These are phyloP conservation scores for Letharia columbiana DNA, from an alignment of 495 filamentous ascomycete genomes.

Conservation along the genomic window DNA sequence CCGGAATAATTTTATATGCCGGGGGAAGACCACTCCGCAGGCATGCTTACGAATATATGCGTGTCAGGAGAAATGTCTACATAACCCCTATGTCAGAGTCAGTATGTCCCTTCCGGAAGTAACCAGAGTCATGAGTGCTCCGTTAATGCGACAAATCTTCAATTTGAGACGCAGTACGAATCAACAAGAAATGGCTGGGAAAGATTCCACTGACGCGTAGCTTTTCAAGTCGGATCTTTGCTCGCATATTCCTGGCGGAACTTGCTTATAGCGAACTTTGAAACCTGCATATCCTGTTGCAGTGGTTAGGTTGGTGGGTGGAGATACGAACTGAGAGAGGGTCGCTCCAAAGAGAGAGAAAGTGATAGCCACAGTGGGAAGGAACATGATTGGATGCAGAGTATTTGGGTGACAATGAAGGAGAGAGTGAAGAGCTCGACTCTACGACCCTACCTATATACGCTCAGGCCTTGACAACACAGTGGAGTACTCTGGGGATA, in stretches of 20 bases:
- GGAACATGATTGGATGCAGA: neutral
- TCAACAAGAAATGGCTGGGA: slow-evolving; percentile 20
- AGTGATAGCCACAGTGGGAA: neutral
- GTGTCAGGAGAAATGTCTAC: slow-evolving; percentile 44
- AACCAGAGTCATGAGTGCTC: neutral
- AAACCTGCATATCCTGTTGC: slow-evolving; percentile 18
- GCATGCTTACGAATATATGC: slow-evolving; percentile 24
- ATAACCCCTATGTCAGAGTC: slow-evolving; percentile 33
- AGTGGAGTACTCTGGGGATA: neutral
- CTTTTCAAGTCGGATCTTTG: slow-evolving; percentile 25
- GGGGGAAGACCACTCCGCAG: neutral
- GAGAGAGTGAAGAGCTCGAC: neutral
- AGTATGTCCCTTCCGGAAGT: neutral
- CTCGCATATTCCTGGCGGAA: slow-evolving; percentile 50
- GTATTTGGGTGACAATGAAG: neutral
- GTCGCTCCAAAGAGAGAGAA: slow-evolving; percentile 2
- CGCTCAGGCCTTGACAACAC: neutral
- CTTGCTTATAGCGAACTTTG: slow-evolving; percentile 46
- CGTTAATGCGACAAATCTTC: neutral
- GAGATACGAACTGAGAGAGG: slow-evolving; percentile 12
- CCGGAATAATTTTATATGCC: slow-evolving; percentile 28
- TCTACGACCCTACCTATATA: neutral
- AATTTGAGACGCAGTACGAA: neutral
- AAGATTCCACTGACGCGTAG: neutral
- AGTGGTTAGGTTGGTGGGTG: slow-evolving; percentile 14